Percentiles rank a stretch among this genome's conserved stretches.
These are phyloP conservation scores for Cladosporium sp. DNA, from an alignment of 2,329 filamentous ascomycete species.

Conservation along the genomic window DNA sequence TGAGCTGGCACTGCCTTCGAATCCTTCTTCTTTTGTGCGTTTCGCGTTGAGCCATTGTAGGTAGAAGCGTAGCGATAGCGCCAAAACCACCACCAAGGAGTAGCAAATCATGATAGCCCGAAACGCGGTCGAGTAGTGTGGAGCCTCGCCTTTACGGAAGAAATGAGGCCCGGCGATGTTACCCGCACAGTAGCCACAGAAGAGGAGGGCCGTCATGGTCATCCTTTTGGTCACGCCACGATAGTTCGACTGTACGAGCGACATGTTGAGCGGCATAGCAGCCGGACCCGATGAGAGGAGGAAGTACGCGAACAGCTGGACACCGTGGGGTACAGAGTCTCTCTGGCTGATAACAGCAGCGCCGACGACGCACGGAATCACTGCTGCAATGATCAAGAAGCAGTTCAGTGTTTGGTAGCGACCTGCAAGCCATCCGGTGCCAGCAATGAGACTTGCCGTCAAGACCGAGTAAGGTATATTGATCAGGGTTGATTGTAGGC, in stretches of 20 bases:
- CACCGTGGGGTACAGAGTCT: slow-evolving; percentile 31
- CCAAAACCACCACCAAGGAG: slow-evolving; percentile 51
- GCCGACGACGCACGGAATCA: slow-evolving; percentile 37
- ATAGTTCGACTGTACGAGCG: slow-evolving; percentile 56
- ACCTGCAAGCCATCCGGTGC: slow-evolving; percentile 24
- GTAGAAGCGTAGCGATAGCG: slow-evolving; percentile 51
- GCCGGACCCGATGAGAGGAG: slow-evolving; percentile 57
- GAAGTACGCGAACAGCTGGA: slow-evolving; percentile 61
- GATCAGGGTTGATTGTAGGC: slow-evolving; percentile 25
- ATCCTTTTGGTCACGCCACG: slow-evolving; percentile 44
- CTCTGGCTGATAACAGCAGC: slow-evolving; percentile 48
- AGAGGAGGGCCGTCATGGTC: slow-evolving; percentile 43
- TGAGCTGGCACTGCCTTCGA: slow-evolving; percentile 23
- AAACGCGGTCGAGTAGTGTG: slow-evolving; percentile 54
- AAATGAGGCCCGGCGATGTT: slow-evolving; percentile 55
- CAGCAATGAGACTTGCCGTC: slow-evolving; percentile 23
- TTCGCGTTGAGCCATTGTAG: slow-evolving; percentile 50
- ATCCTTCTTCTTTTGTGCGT: slow-evolving; percentile 29
- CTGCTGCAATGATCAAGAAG: slow-evolving; percentile 54
- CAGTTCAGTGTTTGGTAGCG: slow-evolving; percentile 51
- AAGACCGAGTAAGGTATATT: slow-evolving; percentile 27
- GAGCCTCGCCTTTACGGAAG: slow-evolving; percentile 51
- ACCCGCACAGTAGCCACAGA: slow-evolving; percentile 53
- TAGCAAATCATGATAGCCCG: slow-evolving; percentile 60
- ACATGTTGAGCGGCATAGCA: slow-evolving; percentile 57